phyloP scores from a whole-genome alignment of 2,329 filamentous ascomycete genomes.

The Penicillium hordei region DNA sequence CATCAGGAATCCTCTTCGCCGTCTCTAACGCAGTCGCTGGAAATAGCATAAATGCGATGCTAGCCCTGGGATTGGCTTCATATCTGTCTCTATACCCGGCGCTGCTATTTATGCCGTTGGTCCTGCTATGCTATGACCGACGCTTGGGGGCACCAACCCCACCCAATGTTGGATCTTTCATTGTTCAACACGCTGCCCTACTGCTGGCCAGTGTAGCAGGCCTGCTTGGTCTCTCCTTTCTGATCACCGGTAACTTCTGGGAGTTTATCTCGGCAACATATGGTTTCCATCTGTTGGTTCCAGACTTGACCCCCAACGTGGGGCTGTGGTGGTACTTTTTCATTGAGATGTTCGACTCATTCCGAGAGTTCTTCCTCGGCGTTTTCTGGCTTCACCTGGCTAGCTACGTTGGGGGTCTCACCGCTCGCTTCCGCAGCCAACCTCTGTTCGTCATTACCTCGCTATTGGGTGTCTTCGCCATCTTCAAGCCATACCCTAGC shows the following conservation, averaged over 20 bases:
- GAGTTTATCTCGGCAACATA: conserved; percentile 88
- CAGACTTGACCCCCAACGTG: conserved; percentile 90
- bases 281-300: conserved; percentile 84
- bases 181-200: conserved; percentile 53
- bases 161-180: conserved; percentile 50
- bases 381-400: conserved; percentile 97
- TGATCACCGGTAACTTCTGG: conserved; percentile 76
- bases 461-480: conserved; percentile 84
- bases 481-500: conserved; percentile 97
- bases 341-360: conserved; percentile 98
- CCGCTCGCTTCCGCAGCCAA: conserved; percentile 77
- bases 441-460: conserved; percentile 82
- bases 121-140: conserved; percentile 76
- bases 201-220: conserved; percentile 57
- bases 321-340: conserved; percentile 99
- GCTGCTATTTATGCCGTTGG: conserved; percentile 78
- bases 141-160: conserved; percentile 41
- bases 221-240: conserved; percentile 69
- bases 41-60: conserved; percentile 71
- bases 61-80: conserved; percentile 80
- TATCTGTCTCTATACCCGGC: conserved; percentile 92
- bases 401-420: conserved; percentile 83
- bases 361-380: conserved; percentile 92
- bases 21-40: conserved; percentile 77
- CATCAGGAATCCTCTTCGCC: conserved; percentile 80